Evolutionary conservation across 495 filamentous ascomycete genomes (phyloP).

Genomic region (Friedmanniomyces endolithicus): DNA sequence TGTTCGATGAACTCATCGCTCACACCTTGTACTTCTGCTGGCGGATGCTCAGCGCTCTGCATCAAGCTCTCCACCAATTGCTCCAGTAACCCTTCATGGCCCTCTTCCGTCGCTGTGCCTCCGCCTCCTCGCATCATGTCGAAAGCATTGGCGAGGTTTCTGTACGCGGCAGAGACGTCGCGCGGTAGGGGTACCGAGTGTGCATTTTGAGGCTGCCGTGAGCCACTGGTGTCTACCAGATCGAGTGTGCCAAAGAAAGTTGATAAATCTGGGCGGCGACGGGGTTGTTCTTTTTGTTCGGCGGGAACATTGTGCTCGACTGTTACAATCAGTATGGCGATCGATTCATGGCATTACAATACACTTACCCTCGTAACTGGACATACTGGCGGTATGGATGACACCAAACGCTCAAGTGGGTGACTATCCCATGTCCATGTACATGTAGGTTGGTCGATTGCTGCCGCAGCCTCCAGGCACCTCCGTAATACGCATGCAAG

Average conservation of each 20-base stretch:
- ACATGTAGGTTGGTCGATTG: not conserved
- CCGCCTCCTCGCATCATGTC: slow-evolving; percentile 29
- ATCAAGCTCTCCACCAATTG: slow-evolving; percentile 52
- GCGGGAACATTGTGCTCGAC: slow-evolving; percentile 70
- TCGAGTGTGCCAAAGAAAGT: slow-evolving; percentile 75
- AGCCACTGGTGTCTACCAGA: slow-evolving; percentile 42
- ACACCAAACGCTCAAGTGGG: not conserved
- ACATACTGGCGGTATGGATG: slow-evolving; percentile 20
- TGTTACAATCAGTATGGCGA: slow-evolving; percentile 26
- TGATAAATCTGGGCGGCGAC: slow-evolving; percentile 70
- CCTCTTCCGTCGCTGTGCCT: slow-evolving; percentile 10
- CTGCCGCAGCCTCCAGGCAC: not conserved
- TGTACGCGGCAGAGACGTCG: slow-evolving; percentile 54
- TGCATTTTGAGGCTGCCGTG: slow-evolving; percentile 39
- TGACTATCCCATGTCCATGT: not conserved
- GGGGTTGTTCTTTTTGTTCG: slow-evolving; percentile 28
- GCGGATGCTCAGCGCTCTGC: slow-evolving; percentile 50
- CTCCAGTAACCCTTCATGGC: slow-evolving; percentile 41
- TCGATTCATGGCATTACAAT: slow-evolving; percentile 3
- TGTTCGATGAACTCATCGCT: slow-evolving; percentile 68
- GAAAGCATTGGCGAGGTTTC: slow-evolving; percentile 48
- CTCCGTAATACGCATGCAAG: not conserved
- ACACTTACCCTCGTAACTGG: slow-evolving; percentile 30
- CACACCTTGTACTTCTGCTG: slow-evolving; percentile 58
- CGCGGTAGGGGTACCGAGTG: slow-evolving; percentile 60